Evolutionary conservation across 2,329 filamentous ascomycete species (phyloP), one percentile per base, ranked within the genome.

Genomic region (Endothia cerciana): DNA sequence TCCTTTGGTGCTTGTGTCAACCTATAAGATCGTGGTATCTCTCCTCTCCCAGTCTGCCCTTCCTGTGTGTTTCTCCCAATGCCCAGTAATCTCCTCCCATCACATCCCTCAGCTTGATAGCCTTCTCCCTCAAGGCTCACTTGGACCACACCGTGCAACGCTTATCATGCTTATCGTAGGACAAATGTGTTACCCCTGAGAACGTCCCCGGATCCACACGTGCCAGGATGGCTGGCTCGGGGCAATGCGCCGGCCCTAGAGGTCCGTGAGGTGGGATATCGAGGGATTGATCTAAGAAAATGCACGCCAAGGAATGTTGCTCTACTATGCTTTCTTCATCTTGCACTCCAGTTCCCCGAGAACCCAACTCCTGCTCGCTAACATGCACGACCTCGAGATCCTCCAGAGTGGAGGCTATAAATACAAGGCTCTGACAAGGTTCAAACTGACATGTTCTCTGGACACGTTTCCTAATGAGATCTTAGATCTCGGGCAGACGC

Each of bases 381-480:
- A 69, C 11, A 77, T 78, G 73, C 75, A 77, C 30, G 68, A 75
- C 55, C 70, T 78, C 30, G 70, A 74, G 17, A 70, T 68, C 13
- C 75, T 79, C 59, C 68, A 64, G 11, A 70, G 71, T 10, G 76
- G 77, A 61, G 75, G 73, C 51, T 78, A 78, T 68, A 71, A 68
- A 19, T 59, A 38, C 38, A 67, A 70, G 5, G 72, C 70, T 2
- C 70, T 76, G 13, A 73, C 72, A 25, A 75, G 72, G 68, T 69
- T 80, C n/a, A 80, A 78, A 70, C 66, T 81, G 30, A 69, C 71
- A 0, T 73, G 73, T 62, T 72, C 73, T 2, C 71, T 81, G 43
- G 68, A 70, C 33, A 49, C 65, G 1, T 79, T 83, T 45, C 82
- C 81, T 1, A 49, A 64, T 1, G 76, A 80, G 65, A 78, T 84